Conservation (phyloP, 2,329 filamentous ascomycete genomes). For the Xylaria sp. region DNA sequence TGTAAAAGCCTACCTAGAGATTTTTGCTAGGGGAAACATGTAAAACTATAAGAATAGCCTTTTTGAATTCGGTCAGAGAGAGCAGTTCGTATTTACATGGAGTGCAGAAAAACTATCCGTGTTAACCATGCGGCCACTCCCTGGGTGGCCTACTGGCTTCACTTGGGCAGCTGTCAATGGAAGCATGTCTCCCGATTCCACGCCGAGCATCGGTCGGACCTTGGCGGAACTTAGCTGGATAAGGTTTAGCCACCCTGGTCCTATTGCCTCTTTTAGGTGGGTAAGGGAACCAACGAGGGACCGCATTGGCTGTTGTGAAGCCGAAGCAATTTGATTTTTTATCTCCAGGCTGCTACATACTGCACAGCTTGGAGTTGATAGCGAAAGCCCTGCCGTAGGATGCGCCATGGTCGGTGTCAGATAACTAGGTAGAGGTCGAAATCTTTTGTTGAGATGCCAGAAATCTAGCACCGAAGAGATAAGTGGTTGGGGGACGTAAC, state of each 20-base stretch:
- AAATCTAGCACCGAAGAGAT: background rate
- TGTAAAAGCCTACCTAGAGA: too few relatives aligned
- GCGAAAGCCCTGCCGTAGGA: background rate
- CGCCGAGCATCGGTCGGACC: slow-evolving; percentile 31
- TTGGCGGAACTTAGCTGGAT: slow-evolving; percentile 23
- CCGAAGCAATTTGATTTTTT: slow-evolving; percentile 13
- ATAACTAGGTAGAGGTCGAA: background rate
- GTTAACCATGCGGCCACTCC: too few relatives aligned
- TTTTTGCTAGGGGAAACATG: too few relatives aligned
- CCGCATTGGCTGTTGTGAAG: slow-evolving; percentile 17
- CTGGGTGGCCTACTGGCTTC: slow-evolving; percentile 8
- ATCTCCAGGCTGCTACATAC: too few relatives aligned
- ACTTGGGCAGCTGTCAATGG: background rate
- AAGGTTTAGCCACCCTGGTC: slow-evolving; percentile 17
- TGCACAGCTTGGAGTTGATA: too few relatives aligned
- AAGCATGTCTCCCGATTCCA: background rate
- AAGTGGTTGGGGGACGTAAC: background rate
- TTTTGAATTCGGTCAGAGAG: background rate
- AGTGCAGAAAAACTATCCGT: background rate
- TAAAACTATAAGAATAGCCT: background rate
- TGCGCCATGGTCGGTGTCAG: background rate
- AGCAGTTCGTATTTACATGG: background rate
- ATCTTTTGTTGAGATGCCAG: background rate
- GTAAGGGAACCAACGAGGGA: slow-evolving; percentile 9
- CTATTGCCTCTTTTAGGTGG: slow-evolving; percentile 17